Percentiles rank a stretch among this genome's conserved stretches.
These are phyloP conservation scores for Lupinus albus DNA, from an alignment of 306 rosid species.

Conservation along the genomic window DNA sequence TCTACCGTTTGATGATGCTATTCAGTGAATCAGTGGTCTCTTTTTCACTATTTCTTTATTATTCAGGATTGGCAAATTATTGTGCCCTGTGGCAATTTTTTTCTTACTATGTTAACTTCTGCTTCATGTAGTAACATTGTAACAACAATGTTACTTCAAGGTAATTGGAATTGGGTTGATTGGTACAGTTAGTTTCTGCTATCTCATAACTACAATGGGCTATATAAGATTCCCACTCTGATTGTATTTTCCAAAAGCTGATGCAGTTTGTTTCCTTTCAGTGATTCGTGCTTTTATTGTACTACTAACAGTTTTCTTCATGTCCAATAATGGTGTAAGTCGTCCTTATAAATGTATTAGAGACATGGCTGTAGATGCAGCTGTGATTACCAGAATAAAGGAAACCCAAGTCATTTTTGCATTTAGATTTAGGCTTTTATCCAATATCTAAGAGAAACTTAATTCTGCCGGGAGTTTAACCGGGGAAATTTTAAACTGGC, in stretches of 20 bases:
- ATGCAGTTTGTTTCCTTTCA: not conserved
- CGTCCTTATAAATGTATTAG: slow-evolving; percentile 6
- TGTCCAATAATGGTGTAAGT: not conserved
- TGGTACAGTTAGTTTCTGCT: slow-evolving; percentile 5
- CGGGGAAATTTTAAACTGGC: not conserved
- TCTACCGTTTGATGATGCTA: no score
- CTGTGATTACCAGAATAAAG: slow-evolving; percentile 4
- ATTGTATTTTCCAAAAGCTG: slow-evolving; percentile 8
- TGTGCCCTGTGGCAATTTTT: not conserved
- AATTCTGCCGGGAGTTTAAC: not conserved
- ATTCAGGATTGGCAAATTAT: not conserved
- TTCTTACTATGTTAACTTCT: slow-evolving; percentile 3
- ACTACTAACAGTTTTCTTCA: not conserved
- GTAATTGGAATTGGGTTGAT: slow-evolving; percentile 3
- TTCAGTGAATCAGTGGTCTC: no score
- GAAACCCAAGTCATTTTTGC: not conserved
- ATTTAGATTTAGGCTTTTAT: not conserved
- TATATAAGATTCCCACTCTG: slow-evolving; percentile 14
- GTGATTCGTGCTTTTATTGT: slow-evolving; percentile 2
- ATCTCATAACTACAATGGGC: slow-evolving; percentile 2
- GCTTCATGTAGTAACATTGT: not conserved
- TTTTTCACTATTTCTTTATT: not conserved
- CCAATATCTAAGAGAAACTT: not conserved
- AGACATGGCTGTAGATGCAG: not conserved
- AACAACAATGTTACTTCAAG: not conserved